Base-by-base conservation (phyloP, 169 alveolate species). In the Eimeria tenella region DNA sequence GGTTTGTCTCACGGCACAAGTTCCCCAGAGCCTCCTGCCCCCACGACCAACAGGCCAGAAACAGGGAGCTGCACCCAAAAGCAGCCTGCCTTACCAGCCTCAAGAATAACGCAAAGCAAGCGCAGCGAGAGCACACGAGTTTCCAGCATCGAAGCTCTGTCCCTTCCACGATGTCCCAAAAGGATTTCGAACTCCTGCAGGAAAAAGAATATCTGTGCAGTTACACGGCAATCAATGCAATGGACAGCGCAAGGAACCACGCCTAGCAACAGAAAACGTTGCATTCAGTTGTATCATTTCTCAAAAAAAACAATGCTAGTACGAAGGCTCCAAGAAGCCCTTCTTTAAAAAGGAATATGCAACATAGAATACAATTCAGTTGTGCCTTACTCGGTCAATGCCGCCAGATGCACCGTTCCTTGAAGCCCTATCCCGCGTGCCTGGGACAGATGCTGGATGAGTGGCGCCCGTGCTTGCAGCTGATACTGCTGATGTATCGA, bases 171-270 rank as follows among this genome's bases (percentile, higher is more conserved):
- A 56, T 53, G 89, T 53, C 89, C 73, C 50, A 81, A 23, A 58
- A 81, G 74, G 89, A 55, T 23, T 65, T 81, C 89, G 31, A 81
- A 53, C 49, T 81, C 89, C 89, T 81, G 89, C 55, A 81, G 74
- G 4, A 21, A 15, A 21, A 15, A 23, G 8, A 50, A 58, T 50
- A 8, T 4, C n/a, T 5, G 55, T 68, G 55, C 58, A 21, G 50
- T 75, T 52, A 50, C 65, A 50, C 10, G 86, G 15, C 63, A 11
- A 50, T 6, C 4, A 19, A 6, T n/a, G 50, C 49, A 13, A 31
- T 31, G 42, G 42, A 31, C 0, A 31, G 42, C 42, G 42, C 42
- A 31, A 31, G 42, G 42, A 31, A 31, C 42, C 42, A 31, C 42
- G 4, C 42, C 42, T 31, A 2, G 8, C 86, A 49, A 7, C 13